Evolutionary conservation across 371 early-diverging fungal species (phyloP), one percentile per base, ranked within the genome.

Genomic region (Saksenaea vasiformis): DNA sequence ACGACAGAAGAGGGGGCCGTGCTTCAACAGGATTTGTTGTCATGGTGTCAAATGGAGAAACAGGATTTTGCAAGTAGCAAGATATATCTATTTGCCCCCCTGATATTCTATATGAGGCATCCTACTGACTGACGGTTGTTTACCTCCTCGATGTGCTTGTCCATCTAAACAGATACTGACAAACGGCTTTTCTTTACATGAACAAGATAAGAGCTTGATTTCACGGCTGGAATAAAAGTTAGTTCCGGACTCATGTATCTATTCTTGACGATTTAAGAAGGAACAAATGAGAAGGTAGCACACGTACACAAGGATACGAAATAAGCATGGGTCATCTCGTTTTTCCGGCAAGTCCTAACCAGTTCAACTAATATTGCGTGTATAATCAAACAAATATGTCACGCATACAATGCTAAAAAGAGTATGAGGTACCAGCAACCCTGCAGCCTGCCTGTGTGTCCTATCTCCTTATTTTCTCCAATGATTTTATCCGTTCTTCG

Each of bases 41-140:
- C 51, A 47, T 22, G n/a, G 17, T 47, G 51, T 47, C 51, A 47
- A 47, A 19, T n/a, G 19, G 51, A 47, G 22, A 47, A 47, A 47
- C 51, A n/a, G 26, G 51, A 47, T 47, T 47, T 47, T 47, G 51
- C 51, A 47, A 47, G 51, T 22, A 47, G 51, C 51, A 47, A 47
- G 51, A 47, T 47, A 47, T 22, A 47, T 10, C 24, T 17, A 17
- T 31, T 31, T 7, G 31, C 51, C 51, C 51, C 51, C 51, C 24
- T 17, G 24, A 47, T 19, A n/a, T 47, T 47, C 51, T 22, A 22
- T 47, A 47, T 19, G n/a, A 22, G 22, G 22, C 5, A 22, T 17
- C 10, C 10, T 9, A 5, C 22, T 9, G n/a, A 47, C 51, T 8
- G 0, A 22, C 22, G 22, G 22, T 47, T 31, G 7, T 31, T 7